Base-by-base conservation (phyloP, 2,329 filamentous ascomycete species). In the Fusarium vanettenii region DNA sequence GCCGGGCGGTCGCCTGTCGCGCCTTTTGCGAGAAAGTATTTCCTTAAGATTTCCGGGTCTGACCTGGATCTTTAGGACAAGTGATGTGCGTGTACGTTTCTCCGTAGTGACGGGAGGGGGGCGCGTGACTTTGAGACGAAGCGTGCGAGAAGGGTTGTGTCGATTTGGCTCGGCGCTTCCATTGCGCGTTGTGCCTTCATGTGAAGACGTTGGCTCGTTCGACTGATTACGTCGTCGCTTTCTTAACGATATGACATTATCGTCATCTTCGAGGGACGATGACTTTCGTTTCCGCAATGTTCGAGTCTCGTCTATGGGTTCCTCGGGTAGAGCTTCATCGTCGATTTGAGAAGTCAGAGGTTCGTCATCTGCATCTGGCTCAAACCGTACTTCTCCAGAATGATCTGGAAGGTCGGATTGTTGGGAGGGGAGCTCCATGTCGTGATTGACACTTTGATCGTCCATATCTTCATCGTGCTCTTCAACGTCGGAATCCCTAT, bases 251-350 rank as follows among this genome's bases (percentile, higher is more conserved):
- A 86, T 83, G 18, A 85, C 83, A 18, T 86, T 85, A 75, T 93
- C 88, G 72, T 94, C 86, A 73, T 84, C 86, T 59, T 92, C 91
- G 14, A 89, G 86, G 4, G 93, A 93, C 1, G 94, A 95, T 20
- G 94, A 92, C 82, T 96, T 97, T 64, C 95, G 91, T 84, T 97
- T 97, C 70, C 95, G 90, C 69, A 97, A 85, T 35, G 93, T 90
- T 63, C 95, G 92, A 10, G 94, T 92, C 55, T 92, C 93, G 82
- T 96, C 76, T 3, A 56, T 57, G 3, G 67, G 66, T 18, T 75
- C 74, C 3, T 72, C 72, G 14, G 68, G 60, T 11, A 56, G 60
- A 27, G 33, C 66, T 8, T 33, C 52, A 10, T 75, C 67, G 20
- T 73, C 67, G 22, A 65, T 41, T 8, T 62, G 64, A 10, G 77